These are phyloP conservation scores for Hylodesmum podocarpum DNA, from an alignment of 306 rosid species.

Conservation along the genomic window DNA sequence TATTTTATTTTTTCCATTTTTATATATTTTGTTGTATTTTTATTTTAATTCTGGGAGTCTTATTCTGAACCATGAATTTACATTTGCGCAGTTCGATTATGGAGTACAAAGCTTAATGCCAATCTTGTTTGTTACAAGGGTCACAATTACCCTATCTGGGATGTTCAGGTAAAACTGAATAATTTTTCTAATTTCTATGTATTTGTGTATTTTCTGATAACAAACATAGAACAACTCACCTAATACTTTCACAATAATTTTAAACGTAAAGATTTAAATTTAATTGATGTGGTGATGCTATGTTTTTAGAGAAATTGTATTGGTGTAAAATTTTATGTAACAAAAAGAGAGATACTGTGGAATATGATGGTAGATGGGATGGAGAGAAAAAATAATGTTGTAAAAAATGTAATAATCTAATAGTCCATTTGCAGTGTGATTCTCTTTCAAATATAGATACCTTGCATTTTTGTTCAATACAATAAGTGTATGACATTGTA, in stretches of 20 bases:
- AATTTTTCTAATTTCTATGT: conserved; percentile 9
- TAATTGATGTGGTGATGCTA: not conserved
- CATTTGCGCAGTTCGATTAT: conserved; percentile 61
- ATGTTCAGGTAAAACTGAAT: conserved; percentile 62
- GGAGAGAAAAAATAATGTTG: not conserved
- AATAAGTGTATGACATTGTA: not conserved
- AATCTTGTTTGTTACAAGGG: conserved; percentile 92
- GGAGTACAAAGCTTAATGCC: conserved; percentile 70
- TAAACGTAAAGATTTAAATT: not conserved
- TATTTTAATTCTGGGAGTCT: not conserved
- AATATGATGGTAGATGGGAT: not conserved
- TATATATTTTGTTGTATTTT: not conserved
- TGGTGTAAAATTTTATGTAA: not conserved
- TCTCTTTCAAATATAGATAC: not conserved
- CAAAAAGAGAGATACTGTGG: not conserved
- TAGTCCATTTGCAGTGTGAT: not conserved
- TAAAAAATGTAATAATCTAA: not conserved
- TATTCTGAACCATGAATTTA: conserved; percentile 5
- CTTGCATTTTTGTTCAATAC: conserved; percentile 4
- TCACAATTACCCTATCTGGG: conserved; percentile 90
- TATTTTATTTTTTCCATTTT: not conserved
- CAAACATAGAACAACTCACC: not conserved
- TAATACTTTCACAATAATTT: not conserved
- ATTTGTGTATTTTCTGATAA: not conserved
- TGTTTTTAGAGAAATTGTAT: not conserved